Base-by-base conservation (phyloP, 768 basidiomycete species). In the Phlegmacium glaucopus region DNA sequence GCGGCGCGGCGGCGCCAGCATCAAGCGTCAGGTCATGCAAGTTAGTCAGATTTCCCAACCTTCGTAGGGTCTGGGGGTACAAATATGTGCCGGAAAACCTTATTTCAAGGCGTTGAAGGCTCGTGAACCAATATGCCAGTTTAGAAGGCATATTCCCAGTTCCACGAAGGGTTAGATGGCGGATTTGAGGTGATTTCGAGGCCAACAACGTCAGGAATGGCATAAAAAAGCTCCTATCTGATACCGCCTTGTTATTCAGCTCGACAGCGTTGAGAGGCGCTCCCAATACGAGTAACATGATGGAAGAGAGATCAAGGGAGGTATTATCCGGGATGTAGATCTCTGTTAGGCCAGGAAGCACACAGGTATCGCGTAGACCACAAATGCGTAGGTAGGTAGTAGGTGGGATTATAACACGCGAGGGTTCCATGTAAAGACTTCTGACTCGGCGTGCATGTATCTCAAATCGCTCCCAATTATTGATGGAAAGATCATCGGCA, bases 401-500 rank as follows among this genome's bases (percentile, higher is more conserved):
- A 15, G 39, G 39, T 18, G 39, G 17, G 8, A 40, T 25, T 6
- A 18, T 6, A 12, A 18, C n/a, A 15, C 25, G 39, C 1, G 18
- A 12, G 3, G 16, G 6, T 11, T 40, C 18, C 39, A 40, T 40
- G 39, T 17, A 25, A 22, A 43, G 12, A 10, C 6, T 8, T 29
- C 29, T 43, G 25, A 43, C 42, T 16, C 42, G 42, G 25, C 42
- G 42, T 15, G 42, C 42, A 27, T 43, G 29, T 2, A 28, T 11
- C n/a, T 43, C 42, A 32, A 43, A 43, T 30, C 42, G 42, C 42
- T 43, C 42, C 42, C 42, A 43, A 27, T 43, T n/a, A 15, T 18
- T 13, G 16, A 11, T 6, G 11, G 42, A 3, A 27, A 43, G 9
- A 3, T 15, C 25, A n/a, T 27, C 42, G 18, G 16, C 12, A 9